Evolutionary conservation across 1,284 basidiomycete species (phyloP).

Genomic region (Ceratobasidium sp.): DNA sequence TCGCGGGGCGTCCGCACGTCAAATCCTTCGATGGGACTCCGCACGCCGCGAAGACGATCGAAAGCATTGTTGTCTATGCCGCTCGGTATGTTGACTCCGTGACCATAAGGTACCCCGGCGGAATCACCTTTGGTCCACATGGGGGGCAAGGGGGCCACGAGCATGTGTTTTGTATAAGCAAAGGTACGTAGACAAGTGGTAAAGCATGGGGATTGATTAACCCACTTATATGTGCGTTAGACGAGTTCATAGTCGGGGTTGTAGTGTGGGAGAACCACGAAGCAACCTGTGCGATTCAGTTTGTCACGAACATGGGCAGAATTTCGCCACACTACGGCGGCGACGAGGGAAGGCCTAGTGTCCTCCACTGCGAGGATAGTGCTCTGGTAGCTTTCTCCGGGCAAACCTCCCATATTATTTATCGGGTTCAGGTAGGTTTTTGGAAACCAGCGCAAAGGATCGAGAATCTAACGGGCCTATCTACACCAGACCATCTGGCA

Average conservation of each 20-base stretch:
- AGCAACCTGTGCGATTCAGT: neutral
- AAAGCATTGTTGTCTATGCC: neutral
- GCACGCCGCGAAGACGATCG: slow-evolving; percentile 9
- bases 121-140: neutral
- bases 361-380: neutral
- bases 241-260: slow-evolving; percentile 18
- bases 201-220: too few species aligned
- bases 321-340: slow-evolving; percentile 17
- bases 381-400: slow-evolving; percentile 18
- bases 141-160: slow-evolving; percentile 6
- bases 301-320: slow-evolving; percentile 6
- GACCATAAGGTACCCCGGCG: neutral
- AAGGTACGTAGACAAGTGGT: neutral
- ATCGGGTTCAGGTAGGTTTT: slow-evolving; percentile 5
- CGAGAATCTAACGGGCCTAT: neutral
- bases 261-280: neutral
- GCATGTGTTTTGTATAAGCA: slow-evolving; percentile 1
- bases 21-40: slow-evolving; percentile 3
- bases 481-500: slow-evolving; percentile 6
- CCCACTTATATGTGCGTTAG: neutral
- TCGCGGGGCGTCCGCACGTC: neutral
- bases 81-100: neutral
- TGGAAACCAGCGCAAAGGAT: neutral
- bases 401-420: neutral
- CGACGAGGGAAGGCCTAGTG: neutral